Base-by-base conservation (phyloP, 2,329 filamentous ascomycete genomes). In the Hysterium pulicare region DNA sequence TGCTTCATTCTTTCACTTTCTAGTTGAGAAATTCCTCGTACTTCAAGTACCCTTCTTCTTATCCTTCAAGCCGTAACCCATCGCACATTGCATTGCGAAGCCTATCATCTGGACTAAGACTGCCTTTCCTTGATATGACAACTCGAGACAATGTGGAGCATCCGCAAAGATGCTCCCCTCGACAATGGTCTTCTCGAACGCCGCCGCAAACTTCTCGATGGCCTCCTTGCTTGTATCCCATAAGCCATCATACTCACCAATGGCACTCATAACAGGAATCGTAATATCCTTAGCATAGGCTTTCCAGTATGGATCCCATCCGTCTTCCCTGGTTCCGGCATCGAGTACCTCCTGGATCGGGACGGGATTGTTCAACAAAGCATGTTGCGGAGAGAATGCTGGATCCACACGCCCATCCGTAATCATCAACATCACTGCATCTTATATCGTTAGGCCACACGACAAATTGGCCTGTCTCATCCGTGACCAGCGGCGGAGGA, bases 191-290 rank as follows among this genome's bases (percentile, higher is more conserved):
- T 30, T 30, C 36, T n/a, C 36, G 15, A 24, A 38, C 7, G 11
- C 11, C 22, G 10, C 22, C 10, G 7, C 36, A 16, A 38, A 38
- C 19, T 24, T 15, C 5, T 19, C 8, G 5, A 38, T 38, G 20
- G 13, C 36, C 22, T 24, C 36, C 36, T 30, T n/a, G 19, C 19
- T 15, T 22, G 36, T 38, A 16, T 38, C 36, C 36, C 36, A 38
- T 15, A 38, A 15, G n/a, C 8, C 36, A 28, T 38, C 36, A 19
- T 5, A 7, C 38, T 28, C 8, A 7, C 24, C 24, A 8, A 28
- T 13, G 24, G 13, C 24, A 13, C 24, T 28, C 6, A 40, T n/a
- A 5, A 40, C 38, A 23, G 38, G 38, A 9, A 40, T 26, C 11
- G n/a, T 21, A 11, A 40, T 17, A 20, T 32, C 26, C 28, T 21